These are phyloP conservation scores for Botrytis byssoidea DNA, from an alignment of 2,329 filamentous ascomycete species.

Conservation along the genomic window DNA sequence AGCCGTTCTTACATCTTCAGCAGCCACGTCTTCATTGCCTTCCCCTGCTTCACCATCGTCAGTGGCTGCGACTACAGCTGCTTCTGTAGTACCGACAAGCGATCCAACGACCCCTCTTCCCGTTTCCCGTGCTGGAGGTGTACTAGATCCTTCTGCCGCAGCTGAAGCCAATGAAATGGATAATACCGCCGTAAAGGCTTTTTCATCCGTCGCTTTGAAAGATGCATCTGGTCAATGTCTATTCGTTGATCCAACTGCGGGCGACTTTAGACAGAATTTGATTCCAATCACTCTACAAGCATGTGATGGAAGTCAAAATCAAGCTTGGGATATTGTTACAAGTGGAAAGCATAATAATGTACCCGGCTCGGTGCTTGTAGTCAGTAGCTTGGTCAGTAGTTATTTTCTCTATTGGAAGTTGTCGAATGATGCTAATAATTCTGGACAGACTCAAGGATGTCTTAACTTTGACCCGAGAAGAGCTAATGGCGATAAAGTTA, in stretches of 20 bases:
- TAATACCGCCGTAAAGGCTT: constrained; percentile 44
- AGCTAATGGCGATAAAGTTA: constrained; percentile 50
- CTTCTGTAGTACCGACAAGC: background rate
- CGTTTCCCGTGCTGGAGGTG: constrained; percentile 15
- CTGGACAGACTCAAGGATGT: constrained; percentile 53
- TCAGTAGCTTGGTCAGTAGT: constrained; percentile 49
- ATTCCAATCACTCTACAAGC: constrained; percentile 44
- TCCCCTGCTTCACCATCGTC: background rate
- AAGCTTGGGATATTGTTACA: constrained; percentile 47
- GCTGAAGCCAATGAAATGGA: constrained; percentile 46
- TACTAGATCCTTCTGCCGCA: constrained; percentile 26
- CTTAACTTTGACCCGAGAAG: constrained; percentile 58
- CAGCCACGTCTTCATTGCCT: background rate
- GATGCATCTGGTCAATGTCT: constrained; percentile 45
- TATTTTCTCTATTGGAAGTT: background rate
- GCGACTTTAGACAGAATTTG: constrained; percentile 48
- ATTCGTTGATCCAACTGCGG: constrained; percentile 45
- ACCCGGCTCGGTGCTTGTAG: constrained; percentile 49
- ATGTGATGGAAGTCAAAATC: constrained; percentile 44
- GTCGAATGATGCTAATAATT: background rate
- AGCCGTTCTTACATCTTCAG: background rate
- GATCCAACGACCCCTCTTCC: background rate
- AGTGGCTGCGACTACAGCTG: background rate
- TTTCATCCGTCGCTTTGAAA: constrained; percentile 44
- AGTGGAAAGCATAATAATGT: constrained; percentile 52